Conservation (phyloP, 805 yeast genomes). For the Lipomyces japonicus region DNA sequence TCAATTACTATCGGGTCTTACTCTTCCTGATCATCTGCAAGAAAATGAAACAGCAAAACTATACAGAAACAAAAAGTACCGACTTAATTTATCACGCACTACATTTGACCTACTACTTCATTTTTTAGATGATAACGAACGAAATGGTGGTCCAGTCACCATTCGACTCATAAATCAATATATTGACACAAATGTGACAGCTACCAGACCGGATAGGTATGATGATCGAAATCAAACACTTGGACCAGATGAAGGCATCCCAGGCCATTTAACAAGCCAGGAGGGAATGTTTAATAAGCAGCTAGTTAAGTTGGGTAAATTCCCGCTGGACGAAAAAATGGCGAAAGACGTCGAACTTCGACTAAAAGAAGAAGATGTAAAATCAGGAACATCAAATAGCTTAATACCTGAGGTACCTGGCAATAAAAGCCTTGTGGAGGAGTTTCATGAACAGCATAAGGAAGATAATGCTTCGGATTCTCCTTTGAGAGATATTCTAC, state of each 20-base stretch:
- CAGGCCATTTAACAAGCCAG: conserved; percentile 39
- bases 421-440: conserved; percentile 54
- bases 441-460: conserved; percentile 57
- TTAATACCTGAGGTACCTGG: conserved; percentile 32
- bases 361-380: conserved; percentile 67
- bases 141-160: conserved; percentile 82
- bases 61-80: conserved; percentile 69
- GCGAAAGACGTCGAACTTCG: conserved; percentile 73
- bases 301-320: conserved; percentile 72
- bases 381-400: conserved; percentile 36
- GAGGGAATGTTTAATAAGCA: conserved; percentile 63
- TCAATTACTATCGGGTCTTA: conserved; percentile 64
- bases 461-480: conserved; percentile 44
- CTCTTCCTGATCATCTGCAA: conserved; percentile 72
- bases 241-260: conserved; percentile 44
- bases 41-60: conserved; percentile 79
- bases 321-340: conserved; percentile 84
- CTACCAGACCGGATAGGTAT: conserved; percentile 37
- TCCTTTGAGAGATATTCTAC: conserved; percentile 71
- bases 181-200: conserved; percentile 45
- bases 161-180: conserved; percentile 84
- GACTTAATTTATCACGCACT: conserved; percentile 73
- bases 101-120: conserved; percentile 78
- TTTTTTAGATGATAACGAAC: conserved; percentile 87
- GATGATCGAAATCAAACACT: conserved; percentile 47